Percentiles rank a stretch among this genome's conserved stretches.
phyloP scores from a whole-genome alignment of 768 basidiomycete species.

The Botryobasidium botryosum region DNA sequence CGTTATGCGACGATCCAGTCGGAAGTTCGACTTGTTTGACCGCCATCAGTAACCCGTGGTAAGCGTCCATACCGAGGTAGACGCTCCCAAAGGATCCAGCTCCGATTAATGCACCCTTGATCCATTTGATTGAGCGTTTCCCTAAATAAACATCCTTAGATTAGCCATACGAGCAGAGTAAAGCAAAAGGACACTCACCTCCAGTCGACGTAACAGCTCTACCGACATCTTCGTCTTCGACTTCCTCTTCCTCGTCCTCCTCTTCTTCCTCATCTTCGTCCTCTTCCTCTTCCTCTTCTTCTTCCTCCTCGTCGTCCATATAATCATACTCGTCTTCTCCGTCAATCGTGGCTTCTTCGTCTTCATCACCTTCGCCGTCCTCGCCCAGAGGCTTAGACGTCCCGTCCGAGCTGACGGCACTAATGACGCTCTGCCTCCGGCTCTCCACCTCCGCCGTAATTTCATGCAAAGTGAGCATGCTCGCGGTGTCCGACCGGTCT shows the following conservation, averaged over 20 bases:
- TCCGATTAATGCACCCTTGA: constrained; percentile 89
- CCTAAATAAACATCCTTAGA: constrained; percentile 12
- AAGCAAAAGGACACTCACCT: constrained; percentile 21
- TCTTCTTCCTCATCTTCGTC: constrained; percentile 28
- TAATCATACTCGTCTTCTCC: constrained; percentile 22
- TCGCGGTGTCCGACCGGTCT: constrained; percentile 76
- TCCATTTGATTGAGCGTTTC: constrained; percentile 75
- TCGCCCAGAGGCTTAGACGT: constrained; percentile 30
- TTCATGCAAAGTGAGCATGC: constrained; percentile 89
- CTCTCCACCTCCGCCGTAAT: constrained; percentile 88
- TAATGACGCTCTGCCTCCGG: constrained; percentile 31
- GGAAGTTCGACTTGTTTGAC: constrained; percentile 95
- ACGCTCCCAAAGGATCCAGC: constrained; percentile 92
- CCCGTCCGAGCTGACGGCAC: constrained; percentile 8
- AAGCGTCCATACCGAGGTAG: constrained; percentile 88
- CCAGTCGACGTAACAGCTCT: constrained; percentile 39
- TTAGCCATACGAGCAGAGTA: constrained; percentile 2
- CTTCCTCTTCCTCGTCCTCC: constrained; percentile 30
- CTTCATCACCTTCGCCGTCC: constrained; percentile 25
- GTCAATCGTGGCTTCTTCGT: constrained; percentile 9
- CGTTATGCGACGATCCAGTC: constrained; percentile 64
- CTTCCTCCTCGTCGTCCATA: constrained; percentile 29
- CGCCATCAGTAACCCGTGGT: constrained; percentile 82
- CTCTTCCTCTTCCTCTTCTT: constrained; percentile 33
- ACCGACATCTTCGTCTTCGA: constrained; percentile 27